Conservation (phyloP, 495 filamentous ascomycete genomes). For the Aspergillus leporis region DNA sequence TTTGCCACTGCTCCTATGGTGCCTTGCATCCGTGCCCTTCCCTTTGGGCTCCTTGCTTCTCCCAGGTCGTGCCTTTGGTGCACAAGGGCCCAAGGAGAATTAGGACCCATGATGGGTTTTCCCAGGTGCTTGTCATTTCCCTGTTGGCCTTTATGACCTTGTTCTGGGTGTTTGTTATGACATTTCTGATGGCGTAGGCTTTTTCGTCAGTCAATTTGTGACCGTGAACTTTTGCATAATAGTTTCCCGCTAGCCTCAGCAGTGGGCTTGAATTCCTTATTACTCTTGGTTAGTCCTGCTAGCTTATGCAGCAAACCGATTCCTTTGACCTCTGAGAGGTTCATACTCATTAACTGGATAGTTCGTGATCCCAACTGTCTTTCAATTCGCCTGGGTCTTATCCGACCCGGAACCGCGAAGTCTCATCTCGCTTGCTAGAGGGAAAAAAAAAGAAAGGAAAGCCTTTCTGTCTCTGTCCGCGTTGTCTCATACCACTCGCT, state of each 20-base stretch:
- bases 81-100: conserved; percentile 34
- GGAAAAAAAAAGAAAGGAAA: conserved; percentile 24
- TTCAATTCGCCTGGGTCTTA: conserved; percentile 12
- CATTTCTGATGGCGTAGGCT: conserved; percentile 26
- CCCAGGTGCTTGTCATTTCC: conserved; percentile 22
- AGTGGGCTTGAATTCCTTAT: conserved; percentile 18
- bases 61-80: conserved; percentile 32
- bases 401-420: conserved; percentile 5
- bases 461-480: conserved; percentile 28
- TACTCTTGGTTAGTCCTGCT: conserved; percentile 34
- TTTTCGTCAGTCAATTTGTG: conserved; percentile 25
- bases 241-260: conserved; percentile 27
- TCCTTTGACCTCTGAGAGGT: conserved; percentile 21
- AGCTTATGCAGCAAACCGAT: conserved; percentile 39
- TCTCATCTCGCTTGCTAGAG: conserved; percentile 18
- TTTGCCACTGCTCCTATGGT: conserved; percentile 29
- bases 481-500: conserved; percentile 13
- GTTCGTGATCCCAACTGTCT: conserved; percentile 27
- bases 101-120: conserved; percentile 23
- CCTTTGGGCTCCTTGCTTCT: conserved; percentile 40
- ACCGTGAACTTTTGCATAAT: conserved; percentile 36
- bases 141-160: conserved; percentile 13
- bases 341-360: conserved; percentile 39
- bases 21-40: conserved; percentile 43
- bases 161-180: conserved; percentile 41